Percentiles rank a stretch among this genome's conserved stretches.
Conservation (phyloP, 352 stramenopile genomes). For the Lagenidium giganteum region DNA sequence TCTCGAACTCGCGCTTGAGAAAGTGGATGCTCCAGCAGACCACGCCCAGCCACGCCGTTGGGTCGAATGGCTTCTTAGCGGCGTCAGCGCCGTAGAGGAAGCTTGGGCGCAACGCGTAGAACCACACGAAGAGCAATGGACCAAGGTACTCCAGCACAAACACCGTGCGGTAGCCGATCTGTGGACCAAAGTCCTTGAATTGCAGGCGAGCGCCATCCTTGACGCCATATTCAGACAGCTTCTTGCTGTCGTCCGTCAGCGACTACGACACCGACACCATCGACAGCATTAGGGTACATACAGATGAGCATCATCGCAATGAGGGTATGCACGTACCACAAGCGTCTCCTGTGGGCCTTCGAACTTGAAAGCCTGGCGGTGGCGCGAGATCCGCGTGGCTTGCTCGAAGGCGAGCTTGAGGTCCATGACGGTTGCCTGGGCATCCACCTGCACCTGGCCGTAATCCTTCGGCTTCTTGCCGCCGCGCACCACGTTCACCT, state of each 20-base stretch:
- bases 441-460: conserved; percentile 29
- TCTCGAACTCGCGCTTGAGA: conserved; percentile 84
- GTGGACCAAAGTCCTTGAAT: conserved; percentile 79
- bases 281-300: background rate
- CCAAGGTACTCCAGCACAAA: conserved; percentile 86
- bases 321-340: conserved; percentile 14
- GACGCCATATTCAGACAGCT: conserved; percentile 50
- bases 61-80: conserved; percentile 25
- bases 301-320: background rate
- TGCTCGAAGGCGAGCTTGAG: conserved; percentile 64
- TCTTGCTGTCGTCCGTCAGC: conserved; percentile 54
- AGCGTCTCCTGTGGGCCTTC: conserved; percentile 21
- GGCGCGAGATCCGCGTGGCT: conserved; percentile 35
- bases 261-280: conserved; percentile 13
- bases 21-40: conserved; percentile 78
- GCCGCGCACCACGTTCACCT: conserved; percentile 55
- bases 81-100: conserved; percentile 69
- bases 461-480: conserved; percentile 61
- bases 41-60: conserved; percentile 50
- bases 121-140: conserved; percentile 77
- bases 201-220: conserved; percentile 42
- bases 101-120: conserved; percentile 61
- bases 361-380: conserved; percentile 66
- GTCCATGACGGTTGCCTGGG: conserved; percentile 31
- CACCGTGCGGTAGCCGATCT: conserved; percentile 87